These are phyloP conservation scores for Circinella umbellata DNA, from an alignment of 371 early-diverging fungal species.

Conservation along the genomic window DNA sequence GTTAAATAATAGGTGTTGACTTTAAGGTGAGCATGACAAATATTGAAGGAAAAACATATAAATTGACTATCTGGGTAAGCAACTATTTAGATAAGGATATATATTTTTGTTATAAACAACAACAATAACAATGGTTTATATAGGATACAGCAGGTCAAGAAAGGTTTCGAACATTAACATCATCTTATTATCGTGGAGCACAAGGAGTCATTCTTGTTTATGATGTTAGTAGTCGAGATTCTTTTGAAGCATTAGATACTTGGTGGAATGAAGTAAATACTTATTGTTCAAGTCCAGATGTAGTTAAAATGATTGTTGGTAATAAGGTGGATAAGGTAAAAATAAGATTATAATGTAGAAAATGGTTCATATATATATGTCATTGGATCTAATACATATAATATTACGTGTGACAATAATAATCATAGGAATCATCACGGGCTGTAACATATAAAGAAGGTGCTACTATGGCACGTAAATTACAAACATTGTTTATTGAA, in stretches of 20 bases:
- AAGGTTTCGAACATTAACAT: slow-evolving; percentile 98
- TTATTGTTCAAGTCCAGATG: slow-evolving; percentile 82
- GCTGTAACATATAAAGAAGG: slow-evolving; percentile 90
- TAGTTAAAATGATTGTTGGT: slow-evolving; percentile 96
- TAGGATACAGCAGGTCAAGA: slow-evolving; percentile 99
- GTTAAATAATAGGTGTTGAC: slow-evolving; percentile 85
- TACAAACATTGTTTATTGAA: slow-evolving; percentile 92
- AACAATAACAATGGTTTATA: slow-evolving; percentile 1
- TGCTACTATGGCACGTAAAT: slow-evolving; percentile 81
- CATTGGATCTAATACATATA: not conserved
- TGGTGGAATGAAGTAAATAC: slow-evolving; percentile 96
- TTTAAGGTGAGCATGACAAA: slow-evolving; percentile 97
- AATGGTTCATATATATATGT: not conserved
- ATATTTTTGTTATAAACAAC: too few relatives aligned
- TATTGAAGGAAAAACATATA: slow-evolving; percentile 89
- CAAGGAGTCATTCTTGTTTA: slow-evolving; percentile 99
- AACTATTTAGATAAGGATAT: too few relatives aligned
- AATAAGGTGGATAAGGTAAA: slow-evolving; percentile 95
- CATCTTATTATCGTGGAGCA: slow-evolving; percentile 98
- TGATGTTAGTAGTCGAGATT: slow-evolving; percentile 92
- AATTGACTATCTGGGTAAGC: slow-evolving; percentile 96
- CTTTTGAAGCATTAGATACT: slow-evolving; percentile 88
- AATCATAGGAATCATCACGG: slow-evolving; percentile 71
- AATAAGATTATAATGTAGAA: too few relatives aligned
- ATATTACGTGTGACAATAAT: too few relatives aligned